Conservation (phyloP, 176 grass and related monocot genomes). For the Aegilops umbellulata region DNA sequence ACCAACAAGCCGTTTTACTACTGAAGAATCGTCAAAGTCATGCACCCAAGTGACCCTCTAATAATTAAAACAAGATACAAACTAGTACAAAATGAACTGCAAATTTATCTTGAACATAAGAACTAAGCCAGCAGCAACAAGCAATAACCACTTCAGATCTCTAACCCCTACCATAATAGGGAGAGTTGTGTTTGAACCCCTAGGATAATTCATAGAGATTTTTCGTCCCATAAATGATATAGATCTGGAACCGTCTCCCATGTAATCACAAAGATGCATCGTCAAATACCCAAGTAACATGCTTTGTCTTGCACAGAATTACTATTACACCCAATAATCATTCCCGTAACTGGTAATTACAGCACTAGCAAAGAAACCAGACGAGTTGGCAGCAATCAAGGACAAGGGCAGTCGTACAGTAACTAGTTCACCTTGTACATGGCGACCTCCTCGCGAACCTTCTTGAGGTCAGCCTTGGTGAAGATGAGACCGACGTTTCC, state of each 20-base stretch:
- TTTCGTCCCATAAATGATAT: neutral
- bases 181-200: neutral
- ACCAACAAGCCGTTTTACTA: too few species aligned
- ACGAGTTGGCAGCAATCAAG: neutral
- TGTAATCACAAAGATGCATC: neutral
- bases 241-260: neutral
- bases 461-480: conserved; percentile 88
- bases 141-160: neutral
- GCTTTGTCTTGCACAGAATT: neutral
- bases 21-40: too few species aligned
- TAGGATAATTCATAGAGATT: neutral
- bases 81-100: too few species aligned
- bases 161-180: neutral
- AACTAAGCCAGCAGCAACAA: neutral
- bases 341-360: neutral
- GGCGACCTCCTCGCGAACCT: conserved; percentile 73
- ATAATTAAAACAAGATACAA: too few species aligned
- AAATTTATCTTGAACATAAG: neutral
- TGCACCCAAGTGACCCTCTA: too few species aligned
- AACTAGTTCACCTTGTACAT: conserved; percentile 63
- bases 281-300: neutral
- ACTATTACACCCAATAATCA: neutral
- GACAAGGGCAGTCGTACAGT: neutral
- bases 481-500: too few species aligned
- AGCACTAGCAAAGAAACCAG: neutral